phyloP scores from a whole-genome alignment of 1,284 basidiomycete species.

The Trametes pubescens region DNA sequence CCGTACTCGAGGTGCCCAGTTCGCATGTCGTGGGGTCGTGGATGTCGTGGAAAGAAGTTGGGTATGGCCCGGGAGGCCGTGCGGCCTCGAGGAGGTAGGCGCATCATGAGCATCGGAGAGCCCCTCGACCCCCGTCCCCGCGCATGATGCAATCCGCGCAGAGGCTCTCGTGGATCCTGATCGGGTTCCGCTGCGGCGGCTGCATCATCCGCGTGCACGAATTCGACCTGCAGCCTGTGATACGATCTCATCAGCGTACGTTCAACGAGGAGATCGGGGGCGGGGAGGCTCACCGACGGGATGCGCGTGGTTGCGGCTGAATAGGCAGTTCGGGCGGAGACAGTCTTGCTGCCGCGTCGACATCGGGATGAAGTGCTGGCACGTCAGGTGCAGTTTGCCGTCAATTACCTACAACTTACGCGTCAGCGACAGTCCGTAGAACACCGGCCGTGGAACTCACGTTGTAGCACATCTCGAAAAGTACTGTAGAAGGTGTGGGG shows the following conservation, averaged over 20 bases:
- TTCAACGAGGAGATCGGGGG: neutral
- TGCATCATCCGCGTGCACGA: conserved; percentile 74
- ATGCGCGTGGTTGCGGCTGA: conserved; percentile 72
- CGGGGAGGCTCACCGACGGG: conserved; percentile 53
- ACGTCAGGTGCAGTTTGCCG: conserved; percentile 75
- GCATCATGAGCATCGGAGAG: conserved; percentile 35
- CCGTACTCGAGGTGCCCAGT: conserved; percentile 21
- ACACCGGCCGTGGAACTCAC: conserved; percentile 50
- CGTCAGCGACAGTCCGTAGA: conserved; percentile 17
- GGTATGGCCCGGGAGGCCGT: neutral
- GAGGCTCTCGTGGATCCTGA: conserved; percentile 67
- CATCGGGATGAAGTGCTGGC: conserved; percentile 81
- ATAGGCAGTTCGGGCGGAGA: conserved; percentile 66
- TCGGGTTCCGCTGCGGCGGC: conserved; percentile 74
- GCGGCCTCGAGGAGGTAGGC: neutral
- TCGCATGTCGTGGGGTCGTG: conserved; percentile 9
- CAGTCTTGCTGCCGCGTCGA: conserved; percentile 77
- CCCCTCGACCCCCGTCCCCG: conserved; percentile 40
- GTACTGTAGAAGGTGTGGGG: conserved; percentile 25
- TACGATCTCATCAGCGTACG: conserved; percentile 18
- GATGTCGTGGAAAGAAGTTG: conserved; percentile 6
- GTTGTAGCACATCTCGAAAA: conserved; percentile 75
- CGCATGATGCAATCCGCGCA: conserved; percentile 64
- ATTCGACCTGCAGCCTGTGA: conserved; percentile 65
- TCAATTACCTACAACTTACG: conserved; percentile 67